A percentile compares a stretch with the other conserved stretches of the same genome.
phyloP scores from a whole-genome alignment of 306 rosid genomes.

The Echinosophora koreensis region DNA sequence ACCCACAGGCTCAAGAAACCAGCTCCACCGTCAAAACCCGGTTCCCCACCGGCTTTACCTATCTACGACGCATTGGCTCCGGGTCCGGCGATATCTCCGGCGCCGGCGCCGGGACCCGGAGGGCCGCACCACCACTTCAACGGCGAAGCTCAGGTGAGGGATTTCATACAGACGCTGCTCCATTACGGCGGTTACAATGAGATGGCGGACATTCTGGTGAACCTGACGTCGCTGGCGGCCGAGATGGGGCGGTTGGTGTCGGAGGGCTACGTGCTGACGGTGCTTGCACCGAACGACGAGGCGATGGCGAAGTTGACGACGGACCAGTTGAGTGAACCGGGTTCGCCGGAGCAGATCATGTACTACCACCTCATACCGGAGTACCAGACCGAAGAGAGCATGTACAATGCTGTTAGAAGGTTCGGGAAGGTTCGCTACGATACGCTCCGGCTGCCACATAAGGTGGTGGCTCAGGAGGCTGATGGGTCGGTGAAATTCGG shows the following conservation, averaged over 20 bases:
- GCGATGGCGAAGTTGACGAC: slow-evolving; percentile 88
- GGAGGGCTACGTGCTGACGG: slow-evolving; percentile 81
- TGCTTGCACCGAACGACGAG: slow-evolving; percentile 83
- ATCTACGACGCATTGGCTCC: slow-evolving; percentile 83
- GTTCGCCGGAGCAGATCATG: slow-evolving; percentile 87
- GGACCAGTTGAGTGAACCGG: slow-evolving; percentile 90
- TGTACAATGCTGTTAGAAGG: slow-evolving; percentile 84
- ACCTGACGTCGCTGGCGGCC: slow-evolving; percentile 74
- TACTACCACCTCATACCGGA: slow-evolving; percentile 82
- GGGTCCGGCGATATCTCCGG: slow-evolving; percentile 75
- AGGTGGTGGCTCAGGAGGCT: slow-evolving; percentile 76
- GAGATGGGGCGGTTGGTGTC: slow-evolving; percentile 85
- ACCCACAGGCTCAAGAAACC: slow-evolving; percentile 73
- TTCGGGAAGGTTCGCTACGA: slow-evolving; percentile 80
- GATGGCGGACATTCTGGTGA: slow-evolving; percentile 83
- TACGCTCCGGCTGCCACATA: slow-evolving; percentile 74
- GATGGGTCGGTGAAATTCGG: slow-evolving; percentile 88
- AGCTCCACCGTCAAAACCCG: slow-evolving; percentile 57
- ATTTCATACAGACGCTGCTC: slow-evolving; percentile 76
- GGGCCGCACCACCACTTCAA: slow-evolving; percentile 84
- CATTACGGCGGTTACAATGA: slow-evolving; percentile 89
- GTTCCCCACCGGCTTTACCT: slow-evolving; percentile 68
- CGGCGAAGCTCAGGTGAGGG: slow-evolving; percentile 76
- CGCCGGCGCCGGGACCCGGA: slow-evolving; percentile 90
- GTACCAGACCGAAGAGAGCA: slow-evolving; percentile 88